A percentile compares a stretch with the other conserved stretches of the same genome.
Conservation (phyloP, 164 flowering plant species). For the Akebia trifoliata region DNA sequence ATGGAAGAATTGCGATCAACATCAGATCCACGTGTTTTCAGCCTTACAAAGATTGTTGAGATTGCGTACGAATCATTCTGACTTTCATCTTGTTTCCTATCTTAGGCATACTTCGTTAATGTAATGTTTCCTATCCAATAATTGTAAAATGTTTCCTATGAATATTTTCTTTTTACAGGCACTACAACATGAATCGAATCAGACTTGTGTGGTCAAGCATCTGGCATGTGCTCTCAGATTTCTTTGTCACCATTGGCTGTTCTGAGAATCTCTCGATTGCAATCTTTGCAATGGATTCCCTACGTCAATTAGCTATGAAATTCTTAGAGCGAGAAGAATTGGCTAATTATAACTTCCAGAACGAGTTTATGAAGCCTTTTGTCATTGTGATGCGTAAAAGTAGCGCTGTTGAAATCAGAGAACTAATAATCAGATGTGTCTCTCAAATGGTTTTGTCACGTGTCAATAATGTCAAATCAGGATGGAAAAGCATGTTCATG, state of each 20-base stretch:
- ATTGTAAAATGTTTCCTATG: not conserved
- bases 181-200: slow-evolving; percentile 98
- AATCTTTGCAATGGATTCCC: slow-evolving; percentile 98
- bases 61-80: slow-evolving; percentile 69
- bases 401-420: slow-evolving; percentile 94
- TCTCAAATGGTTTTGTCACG: slow-evolving; percentile 98
- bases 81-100: slow-evolving; percentile 4
- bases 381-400: slow-evolving; percentile 98
- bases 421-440: slow-evolving; percentile 92
- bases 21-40: slow-evolving; percentile 97
- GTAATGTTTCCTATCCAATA: slow-evolving; percentile 2
- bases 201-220: slow-evolving; percentile 99
- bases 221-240: slow-evolving; percentile 94
- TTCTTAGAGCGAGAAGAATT: slow-evolving; percentile 95
- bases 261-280: slow-evolving; percentile 97
- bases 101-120: not conserved
- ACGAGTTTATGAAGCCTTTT: slow-evolving; percentile 99
- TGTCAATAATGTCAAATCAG: slow-evolving; percentile 95
- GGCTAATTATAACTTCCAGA: slow-evolving; percentile 97
- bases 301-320: slow-evolving; percentile 94
- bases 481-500: slow-evolving; percentile 99
- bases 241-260: slow-evolving; percentile 98
- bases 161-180: slow-evolving; percentile 45
- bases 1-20: slow-evolving; percentile 93
- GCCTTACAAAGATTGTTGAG: slow-evolving; percentile 98